A percentile compares a stretch with the other conserved stretches of the same genome.
These are phyloP conservation scores for Bipolaris bicolor DNA, from an alignment of 2,329 filamentous ascomycete species.

Conservation along the genomic window DNA sequence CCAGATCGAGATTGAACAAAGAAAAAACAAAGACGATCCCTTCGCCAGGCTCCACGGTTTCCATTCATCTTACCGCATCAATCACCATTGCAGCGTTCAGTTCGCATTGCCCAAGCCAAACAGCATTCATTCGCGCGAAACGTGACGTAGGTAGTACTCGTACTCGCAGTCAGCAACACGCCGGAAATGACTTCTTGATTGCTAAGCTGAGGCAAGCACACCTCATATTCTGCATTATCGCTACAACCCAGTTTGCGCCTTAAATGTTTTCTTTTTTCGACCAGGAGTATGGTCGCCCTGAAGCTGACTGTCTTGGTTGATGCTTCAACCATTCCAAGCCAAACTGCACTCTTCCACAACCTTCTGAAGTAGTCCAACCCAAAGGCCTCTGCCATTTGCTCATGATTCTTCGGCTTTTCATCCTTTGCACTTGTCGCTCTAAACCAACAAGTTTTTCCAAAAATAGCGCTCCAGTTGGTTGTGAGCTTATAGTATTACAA, in stretches of 20 bases:
- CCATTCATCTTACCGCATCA: not conserved
- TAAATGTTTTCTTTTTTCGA: not conserved
- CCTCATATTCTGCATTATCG: conserved; percentile 10
- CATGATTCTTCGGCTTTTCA: not conserved
- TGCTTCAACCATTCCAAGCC: conserved; percentile 3
- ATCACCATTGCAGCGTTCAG: not conserved
- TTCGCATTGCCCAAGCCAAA: not conserved
- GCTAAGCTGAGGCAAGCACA: not conserved
- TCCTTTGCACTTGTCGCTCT: not conserved
- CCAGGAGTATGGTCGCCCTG: not conserved
- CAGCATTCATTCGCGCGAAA: not conserved
- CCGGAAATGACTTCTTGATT: conserved; percentile 2
- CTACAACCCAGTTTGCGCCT: conserved; percentile 15
- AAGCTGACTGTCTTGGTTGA: not conserved
- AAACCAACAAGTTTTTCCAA: not conserved
- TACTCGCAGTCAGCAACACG: not conserved
- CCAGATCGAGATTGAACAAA: not conserved
- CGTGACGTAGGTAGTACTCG: conserved; percentile 5
- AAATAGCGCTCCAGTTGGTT: not conserved
- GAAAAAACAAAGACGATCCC: not conserved
- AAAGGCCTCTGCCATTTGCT: not conserved
- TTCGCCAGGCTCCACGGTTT: not conserved
- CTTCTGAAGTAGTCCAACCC: not conserved
- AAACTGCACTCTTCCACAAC: not conserved
- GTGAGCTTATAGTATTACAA: not conserved